Percentiles rank a stretch among this genome's conserved stretches.
Evolutionary conservation across 768 basidiomycete species (phyloP).

Genomic region (Calocera cornea): DNA sequence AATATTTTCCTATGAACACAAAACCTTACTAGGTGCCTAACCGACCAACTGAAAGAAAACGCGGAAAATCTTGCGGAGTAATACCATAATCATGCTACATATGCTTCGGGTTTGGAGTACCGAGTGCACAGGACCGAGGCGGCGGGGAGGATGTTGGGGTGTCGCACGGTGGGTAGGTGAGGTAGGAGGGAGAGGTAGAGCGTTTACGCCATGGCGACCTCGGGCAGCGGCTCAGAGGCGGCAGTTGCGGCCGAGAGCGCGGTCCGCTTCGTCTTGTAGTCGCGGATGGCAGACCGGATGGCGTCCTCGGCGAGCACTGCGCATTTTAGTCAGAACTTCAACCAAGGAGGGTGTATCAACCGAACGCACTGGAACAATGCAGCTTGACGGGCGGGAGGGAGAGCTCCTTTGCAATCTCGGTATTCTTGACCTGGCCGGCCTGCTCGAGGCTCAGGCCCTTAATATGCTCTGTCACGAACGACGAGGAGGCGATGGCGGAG

Average conservation of each 20-base stretch:
- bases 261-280: conserved; percentile 78
- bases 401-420: conserved; percentile 95
- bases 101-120: background rate
- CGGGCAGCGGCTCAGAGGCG: conserved; percentile 13
- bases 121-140: background rate
- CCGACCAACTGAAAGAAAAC: background rate
- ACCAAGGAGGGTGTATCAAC: conserved; percentile 7
- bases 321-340: conserved; percentile 19
- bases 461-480: conserved; percentile 97
- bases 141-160: background rate
- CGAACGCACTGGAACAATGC: conserved; percentile 72
- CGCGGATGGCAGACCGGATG: conserved; percentile 93
- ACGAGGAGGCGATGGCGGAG: conserved; percentile 92
- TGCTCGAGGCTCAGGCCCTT: conserved; percentile 88
- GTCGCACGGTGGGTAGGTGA: background rate
- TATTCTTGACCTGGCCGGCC: conserved; percentile 94
- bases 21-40: background rate
- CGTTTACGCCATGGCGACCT: conserved; percentile 37
- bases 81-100: background rate
- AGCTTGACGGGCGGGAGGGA: conserved; percentile 92
- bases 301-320: conserved; percentile 95
- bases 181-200: conserved; percentile 1
- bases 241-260: conserved; percentile 36
- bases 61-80: background rate
- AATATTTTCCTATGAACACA: too few relatives aligned